These are phyloP conservation scores for Aotearoamyces nothofagi DNA, from an alignment of 2,329 filamentous ascomycete genomes.

Conservation along the genomic window DNA sequence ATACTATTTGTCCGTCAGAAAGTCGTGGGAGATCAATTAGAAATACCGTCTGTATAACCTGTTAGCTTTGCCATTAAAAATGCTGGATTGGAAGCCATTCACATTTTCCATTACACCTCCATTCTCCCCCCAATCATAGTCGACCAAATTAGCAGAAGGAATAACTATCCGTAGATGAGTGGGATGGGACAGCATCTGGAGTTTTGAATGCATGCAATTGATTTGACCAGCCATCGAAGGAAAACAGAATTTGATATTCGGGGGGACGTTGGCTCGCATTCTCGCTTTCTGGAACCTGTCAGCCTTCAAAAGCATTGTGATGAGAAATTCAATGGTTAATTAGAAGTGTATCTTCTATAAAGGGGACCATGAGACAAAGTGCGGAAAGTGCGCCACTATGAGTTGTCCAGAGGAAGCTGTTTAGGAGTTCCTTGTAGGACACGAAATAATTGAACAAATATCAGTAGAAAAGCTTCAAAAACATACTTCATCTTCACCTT, in stretches of 20 bases:
- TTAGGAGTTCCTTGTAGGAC: too few relatives aligned
- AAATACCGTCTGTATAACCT: conserved; percentile 49
- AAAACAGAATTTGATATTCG: conserved; percentile 60
- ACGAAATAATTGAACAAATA: too few relatives aligned
- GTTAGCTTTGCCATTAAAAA: too few relatives aligned
- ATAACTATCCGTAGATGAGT: conserved; percentile 64
- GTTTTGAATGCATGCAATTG: conserved; percentile 83
- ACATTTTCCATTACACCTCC: conserved; percentile 71
- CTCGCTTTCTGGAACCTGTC: too few relatives aligned
- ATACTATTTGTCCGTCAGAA: conserved; percentile 10
- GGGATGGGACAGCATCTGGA: conserved; percentile 74
- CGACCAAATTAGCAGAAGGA: conserved; percentile 73
- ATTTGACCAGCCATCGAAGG: conserved; percentile 58
- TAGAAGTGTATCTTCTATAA: too few relatives aligned
- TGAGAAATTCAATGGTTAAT: too few relatives aligned
- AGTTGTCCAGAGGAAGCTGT: too few relatives aligned
- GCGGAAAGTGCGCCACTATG: too few relatives aligned
- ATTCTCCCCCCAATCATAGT: conserved; percentile 80
- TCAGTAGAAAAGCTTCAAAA: too few relatives aligned
- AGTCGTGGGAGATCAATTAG: conserved; percentile 73
- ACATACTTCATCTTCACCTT: conserved; percentile 27
- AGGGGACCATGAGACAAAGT: too few relatives aligned
- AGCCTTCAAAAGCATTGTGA: too few relatives aligned
- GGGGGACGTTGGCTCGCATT: conserved; percentile 31
- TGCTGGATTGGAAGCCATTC: conserved; percentile 15